phyloP scores from a whole-genome alignment of 768 basidiomycete genomes.

The Tricholoma hemisulphureum region DNA sequence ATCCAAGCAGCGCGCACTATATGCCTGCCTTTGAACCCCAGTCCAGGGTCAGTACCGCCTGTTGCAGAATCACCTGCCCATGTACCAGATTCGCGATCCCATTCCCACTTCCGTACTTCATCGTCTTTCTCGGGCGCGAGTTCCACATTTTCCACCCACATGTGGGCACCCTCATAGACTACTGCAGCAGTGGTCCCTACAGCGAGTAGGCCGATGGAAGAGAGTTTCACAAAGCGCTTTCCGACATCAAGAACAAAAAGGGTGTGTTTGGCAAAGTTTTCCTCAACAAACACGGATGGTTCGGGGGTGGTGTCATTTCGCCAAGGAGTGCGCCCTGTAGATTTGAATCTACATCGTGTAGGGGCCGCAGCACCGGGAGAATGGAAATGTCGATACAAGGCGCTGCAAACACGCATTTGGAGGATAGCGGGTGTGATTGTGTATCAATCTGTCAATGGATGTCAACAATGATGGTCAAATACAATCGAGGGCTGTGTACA shows the following conservation, averaged over 20 bases:
- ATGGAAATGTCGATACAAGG: background rate
- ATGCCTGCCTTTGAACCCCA: conserved; percentile 61
- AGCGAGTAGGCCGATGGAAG: conserved; percentile 43
- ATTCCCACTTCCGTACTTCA: conserved; percentile 60
- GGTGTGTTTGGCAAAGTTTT: conserved; percentile 26
- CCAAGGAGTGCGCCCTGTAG: conserved; percentile 11
- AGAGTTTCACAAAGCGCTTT: conserved; percentile 48
- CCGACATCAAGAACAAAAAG: conserved; percentile 43
- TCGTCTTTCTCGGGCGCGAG: conserved; percentile 47
- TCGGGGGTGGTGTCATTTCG: conserved; percentile 15
- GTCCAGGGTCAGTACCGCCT: conserved; percentile 70
- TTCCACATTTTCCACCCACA: conserved; percentile 62
- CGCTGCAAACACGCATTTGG: background rate
- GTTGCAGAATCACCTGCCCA: conserved; percentile 54
- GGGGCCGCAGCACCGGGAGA: background rate
- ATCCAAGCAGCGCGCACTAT: conserved; percentile 72
- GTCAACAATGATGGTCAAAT: no score
- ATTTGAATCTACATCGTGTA: conserved; percentile 9
- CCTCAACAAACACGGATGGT: conserved; percentile 21
- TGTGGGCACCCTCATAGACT: conserved; percentile 56
- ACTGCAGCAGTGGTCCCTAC: conserved; percentile 45
- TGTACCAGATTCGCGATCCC: conserved; percentile 59
- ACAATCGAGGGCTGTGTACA: no score
- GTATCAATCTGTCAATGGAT: no score
- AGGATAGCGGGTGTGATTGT: background rate